These are phyloP conservation scores for barley (Hordeum vulgare) DNA, from an alignment of 176 grass and related monocot species.

Conservation along the genomic window MorexV3_pseudomolecules_assembly NC_058520.1:35174294-35174793, in stretches of 20 bases:
- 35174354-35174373: constrained; percentile 14
- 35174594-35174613: constrained; percentile 14
- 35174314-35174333: constrained; percentile 23
- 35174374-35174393: constrained; percentile 14
- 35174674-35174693: not conserved
- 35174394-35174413: constrained; percentile 18
- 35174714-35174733: not conserved
- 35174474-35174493: not conserved
- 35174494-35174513: not conserved
- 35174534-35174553: not conserved
- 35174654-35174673: not conserved
- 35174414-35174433: not conserved
- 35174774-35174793: not conserved
- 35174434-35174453: not conserved
- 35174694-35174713: constrained; percentile 17
- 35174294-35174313: constrained; percentile 3
- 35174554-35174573: not conserved
- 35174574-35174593: constrained; percentile 24
- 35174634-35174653: not conserved
- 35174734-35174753: not conserved
- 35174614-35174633: not conserved
- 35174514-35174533: not conserved
- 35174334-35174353: constrained; percentile 31
- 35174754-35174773: not conserved
- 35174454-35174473: constrained; percentile 36